phyloP scores from a whole-genome alignment of 306 rosid genomes.

The Morella rubra region DNA sequence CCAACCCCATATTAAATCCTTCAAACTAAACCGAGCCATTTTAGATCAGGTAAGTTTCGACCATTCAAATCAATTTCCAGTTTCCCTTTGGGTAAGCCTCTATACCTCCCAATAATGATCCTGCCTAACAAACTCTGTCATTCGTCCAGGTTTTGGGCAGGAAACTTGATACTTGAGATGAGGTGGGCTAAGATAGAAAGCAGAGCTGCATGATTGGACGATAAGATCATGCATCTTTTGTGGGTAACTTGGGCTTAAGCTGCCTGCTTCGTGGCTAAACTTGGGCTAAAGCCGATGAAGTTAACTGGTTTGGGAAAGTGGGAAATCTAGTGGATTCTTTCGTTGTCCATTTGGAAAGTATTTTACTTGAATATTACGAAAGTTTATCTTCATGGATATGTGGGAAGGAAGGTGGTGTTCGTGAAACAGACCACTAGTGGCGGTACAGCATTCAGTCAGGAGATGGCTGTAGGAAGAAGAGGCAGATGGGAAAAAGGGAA shows the following conservation, averaged over 20 bases:
- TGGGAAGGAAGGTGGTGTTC: constrained; percentile 40
- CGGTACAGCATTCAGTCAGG: constrained; percentile 27
- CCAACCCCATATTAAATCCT: constrained; percentile 9
- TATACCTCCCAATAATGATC: no score
- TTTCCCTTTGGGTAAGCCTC: neutral
- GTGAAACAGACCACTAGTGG: constrained; percentile 74
- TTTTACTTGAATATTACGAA: constrained; percentile 16
- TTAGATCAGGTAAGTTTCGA: no score
- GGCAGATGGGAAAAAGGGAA: constrained; percentile 82
- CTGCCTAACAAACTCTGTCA: neutral
- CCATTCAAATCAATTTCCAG: neutral
- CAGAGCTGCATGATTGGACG: no score
- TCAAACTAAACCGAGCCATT: neutral
- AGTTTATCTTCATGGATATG: constrained; percentile 28
- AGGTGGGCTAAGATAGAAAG: no score
- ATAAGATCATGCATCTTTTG: neutral
- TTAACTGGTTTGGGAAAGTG: constrained; percentile 7
- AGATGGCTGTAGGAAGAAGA: constrained; percentile 65
- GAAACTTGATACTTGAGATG: neutral
- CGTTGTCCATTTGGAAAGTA: neutral
- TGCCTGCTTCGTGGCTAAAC: neutral
- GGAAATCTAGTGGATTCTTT: constrained; percentile 23
- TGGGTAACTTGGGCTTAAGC: neutral
- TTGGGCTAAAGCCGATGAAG: neutral
- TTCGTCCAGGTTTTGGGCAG: neutral